Percentiles rank a stretch among this genome's conserved stretches.
phyloP scores from a whole-genome alignment of 1,284 basidiomycete genomes.

The Cystobasidiaceae sp. region DNA sequence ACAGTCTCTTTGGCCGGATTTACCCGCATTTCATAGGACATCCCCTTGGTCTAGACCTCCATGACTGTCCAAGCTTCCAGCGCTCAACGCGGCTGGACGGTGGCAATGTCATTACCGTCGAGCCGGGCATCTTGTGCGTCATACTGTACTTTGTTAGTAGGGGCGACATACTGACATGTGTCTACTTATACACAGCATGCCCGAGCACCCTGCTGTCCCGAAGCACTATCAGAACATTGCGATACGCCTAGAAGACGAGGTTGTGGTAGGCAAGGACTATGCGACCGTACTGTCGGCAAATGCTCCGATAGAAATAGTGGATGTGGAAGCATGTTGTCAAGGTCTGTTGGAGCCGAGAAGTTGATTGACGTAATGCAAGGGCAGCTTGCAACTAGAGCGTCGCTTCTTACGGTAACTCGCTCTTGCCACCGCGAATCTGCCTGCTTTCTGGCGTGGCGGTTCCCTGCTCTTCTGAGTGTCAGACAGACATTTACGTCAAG shows the following conservation, averaged over 20 bases:
- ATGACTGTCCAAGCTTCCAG: constrained; percentile 50
- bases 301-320: constrained; percentile 84
- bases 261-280: constrained; percentile 65
- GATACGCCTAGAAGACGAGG: constrained; percentile 88
- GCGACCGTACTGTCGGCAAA: constrained; percentile 65
- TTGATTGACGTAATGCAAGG: too few species aligned
- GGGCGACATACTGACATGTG: constrained; percentile 20
- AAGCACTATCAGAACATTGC: constrained; percentile 80
- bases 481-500: too few species aligned
- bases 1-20: constrained; percentile 62
- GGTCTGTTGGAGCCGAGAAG: constrained; percentile 55
- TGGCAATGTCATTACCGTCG: constrained; percentile 79
- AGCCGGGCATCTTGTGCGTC: constrained; percentile 44
- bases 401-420: background rate
- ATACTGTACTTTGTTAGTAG: constrained; percentile 9
- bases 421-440: background rate
- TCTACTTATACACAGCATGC: constrained; percentile 60
- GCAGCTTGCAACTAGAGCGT: too few species aligned
- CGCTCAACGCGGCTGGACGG: constrained; percentile 54
- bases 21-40: constrained; percentile 86
- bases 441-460: too few species aligned
- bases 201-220: constrained; percentile 67
- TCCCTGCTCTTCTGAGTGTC: too few species aligned
- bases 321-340: constrained; percentile 82
- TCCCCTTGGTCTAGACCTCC: constrained; percentile 55